These are phyloP conservation scores for Rosellinia necatrix DNA, from an alignment of 2,329 filamentous ascomycete species.

Conservation along the genomic window DNA sequence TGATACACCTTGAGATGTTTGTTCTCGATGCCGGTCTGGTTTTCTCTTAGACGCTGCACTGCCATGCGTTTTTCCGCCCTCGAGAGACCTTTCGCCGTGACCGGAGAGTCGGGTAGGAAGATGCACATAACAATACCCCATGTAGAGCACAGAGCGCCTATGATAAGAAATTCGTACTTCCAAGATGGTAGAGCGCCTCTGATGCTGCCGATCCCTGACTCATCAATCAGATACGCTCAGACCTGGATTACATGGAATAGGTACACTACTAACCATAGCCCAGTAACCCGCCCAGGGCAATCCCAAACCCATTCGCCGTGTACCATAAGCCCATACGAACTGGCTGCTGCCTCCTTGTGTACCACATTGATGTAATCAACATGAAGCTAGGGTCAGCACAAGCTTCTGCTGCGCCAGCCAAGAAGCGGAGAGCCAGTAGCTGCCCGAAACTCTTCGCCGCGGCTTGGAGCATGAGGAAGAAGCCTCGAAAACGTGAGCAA, in stretches of 20 bases:
- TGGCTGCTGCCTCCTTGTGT: conserved; percentile 61
- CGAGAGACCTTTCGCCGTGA: conserved; percentile 55
- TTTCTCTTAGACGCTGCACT: conserved; percentile 45
- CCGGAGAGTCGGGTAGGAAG: conserved; percentile 55
- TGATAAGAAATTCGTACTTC: conserved; percentile 50
- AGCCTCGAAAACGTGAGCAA: conserved; percentile 36
- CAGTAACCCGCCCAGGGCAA: conserved; percentile 57
- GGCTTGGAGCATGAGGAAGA: conserved; percentile 57
- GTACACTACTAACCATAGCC: conserved; percentile 50
- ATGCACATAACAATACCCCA: conserved; percentile 45
- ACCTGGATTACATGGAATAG: not conserved
- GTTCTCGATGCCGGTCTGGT: conserved; percentile 46
- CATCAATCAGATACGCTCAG: not conserved
- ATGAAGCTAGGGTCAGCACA: conserved; percentile 61
- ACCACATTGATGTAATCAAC: conserved; percentile 64
- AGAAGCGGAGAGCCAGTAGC: conserved; percentile 54
- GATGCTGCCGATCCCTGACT: conserved; percentile 54
- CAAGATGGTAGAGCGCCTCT: conserved; percentile 53
- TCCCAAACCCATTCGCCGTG: conserved; percentile 58
- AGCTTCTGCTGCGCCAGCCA: conserved; percentile 60
- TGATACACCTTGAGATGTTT: conserved; percentile 44
- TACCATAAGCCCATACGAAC: conserved; percentile 61
- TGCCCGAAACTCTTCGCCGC: conserved; percentile 55
- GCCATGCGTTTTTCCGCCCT: conserved; percentile 46
- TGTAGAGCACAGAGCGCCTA: conserved; percentile 44